These are phyloP conservation scores for Podospora didyma DNA, from an alignment of 495 filamentous ascomycete species.

Conservation along the genomic window DNA sequence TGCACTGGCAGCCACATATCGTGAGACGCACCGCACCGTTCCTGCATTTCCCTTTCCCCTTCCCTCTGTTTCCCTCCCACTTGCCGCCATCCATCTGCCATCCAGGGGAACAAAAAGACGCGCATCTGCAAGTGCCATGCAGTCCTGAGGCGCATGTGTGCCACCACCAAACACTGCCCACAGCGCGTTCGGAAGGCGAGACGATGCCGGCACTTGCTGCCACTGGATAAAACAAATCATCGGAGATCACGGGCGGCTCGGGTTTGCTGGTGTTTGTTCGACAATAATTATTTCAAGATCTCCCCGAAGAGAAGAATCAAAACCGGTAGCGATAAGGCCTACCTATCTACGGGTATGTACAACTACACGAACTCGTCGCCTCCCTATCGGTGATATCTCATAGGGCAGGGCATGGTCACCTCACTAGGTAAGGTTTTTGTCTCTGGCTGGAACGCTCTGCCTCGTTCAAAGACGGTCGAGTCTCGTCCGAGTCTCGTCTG, in stretches of 20 bases:
- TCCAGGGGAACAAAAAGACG: too few relatives aligned
- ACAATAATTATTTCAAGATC: background rate
- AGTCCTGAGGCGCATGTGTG: background rate
- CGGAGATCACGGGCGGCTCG: background rate
- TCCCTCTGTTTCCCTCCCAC: background rate
- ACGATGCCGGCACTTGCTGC: background rate
- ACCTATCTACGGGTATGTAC: too few relatives aligned
- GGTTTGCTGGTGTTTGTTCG: background rate
- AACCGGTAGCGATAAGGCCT: background rate
- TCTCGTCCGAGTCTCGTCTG: too few relatives aligned
- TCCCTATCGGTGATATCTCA: too few relatives aligned
- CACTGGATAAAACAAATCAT: background rate
- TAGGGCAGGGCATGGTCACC: too few relatives aligned
- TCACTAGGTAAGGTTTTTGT: too few relatives aligned
- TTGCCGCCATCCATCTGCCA: too few relatives aligned
- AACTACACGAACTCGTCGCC: too few relatives aligned
- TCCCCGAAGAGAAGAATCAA: background rate
- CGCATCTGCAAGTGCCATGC: too few relatives aligned
- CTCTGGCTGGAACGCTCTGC: background rate
- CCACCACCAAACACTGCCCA: background rate
- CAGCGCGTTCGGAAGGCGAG: too few relatives aligned
- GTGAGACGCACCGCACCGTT: background rate
- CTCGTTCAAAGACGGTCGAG: background rate
- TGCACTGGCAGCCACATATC: background rate
- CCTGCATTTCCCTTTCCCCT: background rate